Conservation (phyloP, 768 basidiomycete genomes). For the Termitomyces sp. region DNA sequence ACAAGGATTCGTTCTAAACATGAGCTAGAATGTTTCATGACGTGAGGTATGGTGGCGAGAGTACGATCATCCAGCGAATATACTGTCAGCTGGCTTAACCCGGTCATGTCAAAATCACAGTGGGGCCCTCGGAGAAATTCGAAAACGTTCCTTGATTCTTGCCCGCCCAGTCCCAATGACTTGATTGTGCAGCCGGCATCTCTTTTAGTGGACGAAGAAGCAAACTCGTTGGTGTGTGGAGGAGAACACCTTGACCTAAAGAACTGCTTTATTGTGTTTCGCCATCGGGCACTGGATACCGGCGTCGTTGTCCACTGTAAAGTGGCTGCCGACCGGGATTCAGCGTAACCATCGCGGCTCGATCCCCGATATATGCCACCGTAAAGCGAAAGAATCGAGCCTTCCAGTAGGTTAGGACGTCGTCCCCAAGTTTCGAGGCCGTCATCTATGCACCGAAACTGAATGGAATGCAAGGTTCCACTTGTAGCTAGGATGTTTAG, state of each 20-base stretch:
- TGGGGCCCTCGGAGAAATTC: background rate
- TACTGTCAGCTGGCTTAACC: background rate
- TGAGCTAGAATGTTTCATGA: background rate
- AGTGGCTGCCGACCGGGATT: background rate
- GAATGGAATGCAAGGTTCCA: background rate
- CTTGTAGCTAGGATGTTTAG: background rate
- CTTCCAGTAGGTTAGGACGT: background rate
- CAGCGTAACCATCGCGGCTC: background rate
- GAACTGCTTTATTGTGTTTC: background rate
- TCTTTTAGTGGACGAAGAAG: background rate
- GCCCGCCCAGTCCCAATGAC: constrained; percentile 1
- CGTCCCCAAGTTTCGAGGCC: background rate
- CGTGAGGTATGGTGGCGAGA: background rate
- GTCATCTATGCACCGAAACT: background rate
- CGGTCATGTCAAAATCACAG: background rate
- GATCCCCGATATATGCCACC: background rate
- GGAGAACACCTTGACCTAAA: background rate
- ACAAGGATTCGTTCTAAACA: background rate
- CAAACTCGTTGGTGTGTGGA: background rate
- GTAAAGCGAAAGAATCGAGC: background rate
- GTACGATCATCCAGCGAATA: background rate
- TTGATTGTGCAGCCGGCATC: background rate
- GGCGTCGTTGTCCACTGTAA: background rate
- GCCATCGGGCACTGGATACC: background rate
- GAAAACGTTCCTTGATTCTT: background rate